Evolutionary conservation across 164 flowering plant genomes (phyloP).

Genomic region (Houttuynia cordata): DNA sequence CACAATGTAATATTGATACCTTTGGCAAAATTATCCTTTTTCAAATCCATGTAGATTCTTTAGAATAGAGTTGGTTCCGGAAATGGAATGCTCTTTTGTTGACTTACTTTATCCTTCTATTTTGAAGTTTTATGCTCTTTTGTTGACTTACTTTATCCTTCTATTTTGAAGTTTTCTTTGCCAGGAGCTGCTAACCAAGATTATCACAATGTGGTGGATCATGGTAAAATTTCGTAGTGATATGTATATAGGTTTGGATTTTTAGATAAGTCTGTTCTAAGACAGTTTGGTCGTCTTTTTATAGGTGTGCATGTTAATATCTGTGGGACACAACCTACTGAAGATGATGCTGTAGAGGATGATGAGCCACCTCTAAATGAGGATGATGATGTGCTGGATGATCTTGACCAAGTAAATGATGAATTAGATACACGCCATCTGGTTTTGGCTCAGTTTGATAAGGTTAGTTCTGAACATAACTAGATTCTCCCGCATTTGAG

Average conservation of each 20-base stretch:
- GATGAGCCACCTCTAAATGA: constrained; percentile 74
- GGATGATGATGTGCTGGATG: constrained; percentile 80
- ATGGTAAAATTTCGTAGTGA: constrained; percentile 30
- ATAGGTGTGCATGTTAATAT: constrained; percentile 53
- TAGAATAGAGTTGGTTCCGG: background rate
- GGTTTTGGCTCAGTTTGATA: constrained; percentile 94
- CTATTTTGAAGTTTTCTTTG: constrained; percentile 43
- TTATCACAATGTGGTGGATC: constrained; percentile 73
- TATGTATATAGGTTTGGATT: background rate
- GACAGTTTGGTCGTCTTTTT: background rate
- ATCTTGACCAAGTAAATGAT: constrained; percentile 65
- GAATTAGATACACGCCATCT: constrained; percentile 66
- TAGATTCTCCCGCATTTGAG: background rate
- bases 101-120: background rate
- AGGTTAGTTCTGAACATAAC: constrained; percentile 28
- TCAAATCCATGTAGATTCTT: background rate
- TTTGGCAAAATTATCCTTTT: background rate
- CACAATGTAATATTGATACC: constrained; percentile 44
- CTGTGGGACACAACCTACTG: constrained; percentile 16
- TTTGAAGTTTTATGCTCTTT: constrained; percentile 23
- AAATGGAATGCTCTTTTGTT: no score
- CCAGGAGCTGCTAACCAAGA: constrained; percentile 76
- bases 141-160: background rate
- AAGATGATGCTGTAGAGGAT: constrained; percentile 55
- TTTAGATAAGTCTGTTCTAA: background rate